Conservation (phyloP, 2,329 filamentous ascomycete genomes). For the Septoria petroselini region DNA sequence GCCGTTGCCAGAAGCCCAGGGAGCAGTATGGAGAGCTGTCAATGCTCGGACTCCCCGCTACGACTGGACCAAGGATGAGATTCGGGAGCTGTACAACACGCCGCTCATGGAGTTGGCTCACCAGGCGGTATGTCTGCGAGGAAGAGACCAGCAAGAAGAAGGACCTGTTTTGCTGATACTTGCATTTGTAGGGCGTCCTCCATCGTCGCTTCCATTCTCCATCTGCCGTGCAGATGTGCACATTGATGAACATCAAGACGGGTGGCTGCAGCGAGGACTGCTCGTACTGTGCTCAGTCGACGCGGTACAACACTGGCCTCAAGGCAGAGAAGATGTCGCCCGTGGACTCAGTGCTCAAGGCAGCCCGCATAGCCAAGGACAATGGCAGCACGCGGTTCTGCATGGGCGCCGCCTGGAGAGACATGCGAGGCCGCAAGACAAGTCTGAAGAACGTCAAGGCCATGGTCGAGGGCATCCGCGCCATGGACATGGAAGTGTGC, state of each 20-base stretch:
- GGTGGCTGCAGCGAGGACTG: constrained; percentile 91
- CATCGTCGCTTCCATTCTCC: constrained; percentile 85
- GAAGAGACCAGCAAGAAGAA: too few species aligned
- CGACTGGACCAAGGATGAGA: constrained; percentile 79
- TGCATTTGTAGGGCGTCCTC: constrained; percentile 59
- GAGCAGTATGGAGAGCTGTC: constrained; percentile 52
- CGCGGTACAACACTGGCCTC: constrained; percentile 72
- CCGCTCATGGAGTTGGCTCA: constrained; percentile 69
- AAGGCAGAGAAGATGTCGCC: constrained; percentile 74
- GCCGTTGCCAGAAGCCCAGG: constrained; percentile 29
- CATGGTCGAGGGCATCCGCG: constrained; percentile 79
- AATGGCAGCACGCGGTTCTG: constrained; percentile 90
- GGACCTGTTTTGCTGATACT: too few species aligned
- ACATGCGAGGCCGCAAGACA: constrained; percentile 88
- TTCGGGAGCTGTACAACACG: constrained; percentile 75
- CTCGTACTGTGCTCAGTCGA: constrained; percentile 88
- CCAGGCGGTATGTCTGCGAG: constrained; percentile 32
- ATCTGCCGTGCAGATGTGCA: constrained; percentile 83
- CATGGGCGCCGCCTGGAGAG: constrained; percentile 91
- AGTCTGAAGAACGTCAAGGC: constrained; percentile 77
- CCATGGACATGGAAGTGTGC: constrained; percentile 83
- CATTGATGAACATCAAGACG: constrained; percentile 94
- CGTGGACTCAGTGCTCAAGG: constrained; percentile 76
- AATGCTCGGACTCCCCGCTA: constrained; percentile 61
- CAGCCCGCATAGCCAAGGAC: constrained; percentile 71